Evolutionary conservation across 768 basidiomycete genomes (phyloP).

Genomic region (Trametes cubensis): DNA sequence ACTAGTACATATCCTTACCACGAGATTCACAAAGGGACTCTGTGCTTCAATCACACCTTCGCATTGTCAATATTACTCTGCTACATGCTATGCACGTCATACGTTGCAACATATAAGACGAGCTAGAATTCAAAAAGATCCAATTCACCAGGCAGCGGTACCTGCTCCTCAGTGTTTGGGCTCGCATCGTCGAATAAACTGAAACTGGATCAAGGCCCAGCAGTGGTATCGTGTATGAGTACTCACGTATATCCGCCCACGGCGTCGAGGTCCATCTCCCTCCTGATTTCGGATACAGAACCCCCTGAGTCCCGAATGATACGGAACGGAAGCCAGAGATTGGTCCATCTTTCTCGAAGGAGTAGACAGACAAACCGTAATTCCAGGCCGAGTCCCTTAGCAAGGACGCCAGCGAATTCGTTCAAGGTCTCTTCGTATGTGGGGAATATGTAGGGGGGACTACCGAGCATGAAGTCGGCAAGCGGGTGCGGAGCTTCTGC

Average conservation of each 20-base stretch:
- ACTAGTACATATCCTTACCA: too few species aligned
- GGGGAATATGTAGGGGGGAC: background rate
- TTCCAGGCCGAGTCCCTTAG: background rate
- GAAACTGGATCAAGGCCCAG: background rate
- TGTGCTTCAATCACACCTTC: background rate
- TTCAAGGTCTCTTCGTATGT: background rate
- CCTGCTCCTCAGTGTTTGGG: background rate
- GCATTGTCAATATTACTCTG: background rate
- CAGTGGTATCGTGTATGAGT: background rate
- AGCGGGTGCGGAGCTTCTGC: background rate
- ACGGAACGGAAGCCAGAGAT: constrained; percentile 4
- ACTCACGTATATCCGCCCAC: too few species aligned
- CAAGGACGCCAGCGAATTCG: background rate
- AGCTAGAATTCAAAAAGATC: background rate
- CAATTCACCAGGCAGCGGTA: background rate
- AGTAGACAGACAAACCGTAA: background rate
- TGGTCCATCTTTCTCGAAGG: background rate
- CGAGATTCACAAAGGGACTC: too few species aligned
- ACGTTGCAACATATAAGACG: background rate
- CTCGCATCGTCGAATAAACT: background rate
- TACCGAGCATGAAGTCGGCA: background rate
- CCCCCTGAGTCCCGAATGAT: background rate
- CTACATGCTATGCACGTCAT: background rate
- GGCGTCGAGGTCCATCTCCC: too few species aligned
- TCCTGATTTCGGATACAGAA: too few species aligned